These are phyloP conservation scores for Usnea hakonensis DNA, from an alignment of 495 filamentous ascomycete genomes.

Conservation along the genomic window DNA sequence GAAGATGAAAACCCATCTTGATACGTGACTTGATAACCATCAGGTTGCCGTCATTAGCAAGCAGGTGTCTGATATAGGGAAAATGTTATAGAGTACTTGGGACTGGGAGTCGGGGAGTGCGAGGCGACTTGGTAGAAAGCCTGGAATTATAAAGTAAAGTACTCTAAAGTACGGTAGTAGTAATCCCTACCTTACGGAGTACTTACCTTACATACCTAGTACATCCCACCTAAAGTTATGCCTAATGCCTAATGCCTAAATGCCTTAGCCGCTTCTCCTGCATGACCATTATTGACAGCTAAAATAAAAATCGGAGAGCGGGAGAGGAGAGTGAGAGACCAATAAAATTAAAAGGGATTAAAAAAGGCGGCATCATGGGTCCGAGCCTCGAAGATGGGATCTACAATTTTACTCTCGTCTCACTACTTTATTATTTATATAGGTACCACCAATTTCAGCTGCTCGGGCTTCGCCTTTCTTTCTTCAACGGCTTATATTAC, in stretches of 20 bases:
- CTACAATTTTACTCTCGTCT: not conserved
- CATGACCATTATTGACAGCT: conserved; percentile 1
- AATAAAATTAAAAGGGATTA: not conserved
- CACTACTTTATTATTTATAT: too few species aligned
- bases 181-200: too few species aligned
- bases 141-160: too few species aligned
- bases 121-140: not conserved
- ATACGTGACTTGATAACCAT: not conserved
- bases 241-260: too few species aligned
- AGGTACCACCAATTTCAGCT: not conserved
- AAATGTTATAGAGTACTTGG: too few species aligned
- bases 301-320: not conserved
- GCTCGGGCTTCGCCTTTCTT: not conserved
- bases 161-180: too few species aligned
- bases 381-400: conserved; percentile 9
- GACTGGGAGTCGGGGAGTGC: too few species aligned
- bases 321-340: not conserved
- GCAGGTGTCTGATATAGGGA: too few species aligned
- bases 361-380: not conserved
- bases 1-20: not conserved
- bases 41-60: not conserved
- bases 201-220: too few species aligned
- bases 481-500: not conserved
- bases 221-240: too few species aligned
- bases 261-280: conserved; percentile 10